Percentiles rank a stretch among this genome's conserved stretches.
These are phyloP conservation scores for Botrytis sinoallii DNA, from an alignment of 2,329 filamentous ascomycete genomes.

Conservation along the genomic window DNA sequence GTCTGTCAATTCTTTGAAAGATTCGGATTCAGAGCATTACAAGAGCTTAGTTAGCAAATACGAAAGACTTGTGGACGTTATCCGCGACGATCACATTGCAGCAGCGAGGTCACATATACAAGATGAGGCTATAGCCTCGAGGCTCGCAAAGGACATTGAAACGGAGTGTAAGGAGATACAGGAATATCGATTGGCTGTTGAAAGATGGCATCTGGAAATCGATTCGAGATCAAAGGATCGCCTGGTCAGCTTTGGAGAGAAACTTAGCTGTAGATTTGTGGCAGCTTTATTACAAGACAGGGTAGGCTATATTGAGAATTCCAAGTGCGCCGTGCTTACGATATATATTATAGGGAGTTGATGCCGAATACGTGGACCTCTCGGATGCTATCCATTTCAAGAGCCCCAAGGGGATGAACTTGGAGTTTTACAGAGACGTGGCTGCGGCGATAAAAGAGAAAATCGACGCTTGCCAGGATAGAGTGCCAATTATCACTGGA, in stretches of 20 bases:
- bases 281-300: conserved; percentile 76
- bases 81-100: conserved; percentile 76
- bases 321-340: conserved; percentile 12
- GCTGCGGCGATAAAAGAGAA: conserved; percentile 60
- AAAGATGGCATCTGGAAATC: conserved; percentile 69
- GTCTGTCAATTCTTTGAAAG: conserved; percentile 51
- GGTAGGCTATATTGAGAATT: conserved; percentile 38
- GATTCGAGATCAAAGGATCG: conserved; percentile 78
- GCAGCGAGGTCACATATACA: conserved; percentile 64
- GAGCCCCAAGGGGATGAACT: conserved; percentile 56
- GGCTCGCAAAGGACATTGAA: conserved; percentile 65
- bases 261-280: conserved; percentile 91
- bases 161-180: conserved; percentile 76
- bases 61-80: conserved; percentile 71
- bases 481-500: conserved; percentile 79
- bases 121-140: conserved; percentile 53
- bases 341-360: conserved; percentile 55
- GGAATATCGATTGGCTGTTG: conserved; percentile 66
- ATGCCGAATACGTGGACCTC: conserved; percentile 86
- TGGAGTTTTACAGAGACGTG: conserved; percentile 67
- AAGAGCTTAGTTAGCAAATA: conserved; percentile 59
- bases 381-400: conserved; percentile 75
- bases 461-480: conserved; percentile 61
- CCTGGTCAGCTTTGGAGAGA: conserved; percentile 93
- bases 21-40: conserved; percentile 51